Evolutionary conservation across 371 early-diverging fungal genomes (phyloP).

Genomic region (Mortierella sp.): DNA sequence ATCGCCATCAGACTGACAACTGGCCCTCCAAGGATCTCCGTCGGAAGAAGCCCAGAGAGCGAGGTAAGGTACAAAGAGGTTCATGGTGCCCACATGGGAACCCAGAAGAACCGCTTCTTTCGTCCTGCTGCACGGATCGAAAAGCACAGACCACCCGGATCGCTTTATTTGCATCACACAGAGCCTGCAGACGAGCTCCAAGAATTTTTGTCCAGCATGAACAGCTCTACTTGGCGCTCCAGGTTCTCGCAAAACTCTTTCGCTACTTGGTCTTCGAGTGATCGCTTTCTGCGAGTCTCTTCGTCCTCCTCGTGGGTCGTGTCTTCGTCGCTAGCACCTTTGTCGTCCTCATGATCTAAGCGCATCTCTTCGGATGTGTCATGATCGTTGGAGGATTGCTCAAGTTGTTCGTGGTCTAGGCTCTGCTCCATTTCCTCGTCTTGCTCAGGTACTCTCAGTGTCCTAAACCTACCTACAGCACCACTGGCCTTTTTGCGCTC

Average conservation of each 20-base stretch:
- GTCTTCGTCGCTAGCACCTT: neutral
- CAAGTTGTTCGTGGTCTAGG: neutral
- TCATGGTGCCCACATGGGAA: too few species aligned
- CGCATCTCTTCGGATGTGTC: too few species aligned
- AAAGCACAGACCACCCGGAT: too few species aligned
- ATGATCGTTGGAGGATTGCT: neutral
- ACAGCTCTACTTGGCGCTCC: constrained; percentile 34
- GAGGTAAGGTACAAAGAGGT: too few species aligned
- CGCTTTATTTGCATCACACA: too few species aligned
- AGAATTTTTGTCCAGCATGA: constrained; percentile 14
- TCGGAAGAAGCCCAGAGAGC: too few species aligned
- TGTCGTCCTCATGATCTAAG: neutral
- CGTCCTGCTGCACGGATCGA: too few species aligned
- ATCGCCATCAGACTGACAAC: too few species aligned
- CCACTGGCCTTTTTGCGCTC: constrained; percentile 8
- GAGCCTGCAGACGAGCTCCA: too few species aligned
- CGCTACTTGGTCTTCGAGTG: constrained; percentile 10
- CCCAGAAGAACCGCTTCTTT: too few species aligned
- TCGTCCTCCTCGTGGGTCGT: neutral
- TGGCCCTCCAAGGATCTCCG: too few species aligned
- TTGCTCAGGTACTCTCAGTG: neutral
- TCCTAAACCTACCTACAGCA: neutral
- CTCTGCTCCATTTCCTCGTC: constrained; percentile 10
- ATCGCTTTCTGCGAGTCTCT: neutral
- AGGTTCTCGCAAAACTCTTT: constrained; percentile 41